A percentile compares a stretch with the other conserved stretches of the same genome.
These are phyloP conservation scores for Aphanomyces cochlioides DNA, from an alignment of 352 stramenopile species.

Conservation along the genomic window DNA sequence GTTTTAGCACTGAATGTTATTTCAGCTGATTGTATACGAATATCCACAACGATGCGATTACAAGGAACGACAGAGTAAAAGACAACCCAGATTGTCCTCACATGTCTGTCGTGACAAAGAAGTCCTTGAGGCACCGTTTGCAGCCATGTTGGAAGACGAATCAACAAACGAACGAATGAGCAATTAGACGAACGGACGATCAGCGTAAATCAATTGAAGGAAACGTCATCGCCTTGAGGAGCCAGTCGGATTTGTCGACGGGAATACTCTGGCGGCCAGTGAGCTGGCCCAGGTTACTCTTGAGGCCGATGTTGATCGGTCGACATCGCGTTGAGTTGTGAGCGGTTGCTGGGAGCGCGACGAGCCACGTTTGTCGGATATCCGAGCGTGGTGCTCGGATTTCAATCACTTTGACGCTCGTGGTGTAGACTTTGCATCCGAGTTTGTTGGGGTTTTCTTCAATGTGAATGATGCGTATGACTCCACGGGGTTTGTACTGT, in stretches of 20 bases:
- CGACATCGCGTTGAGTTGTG: constrained; percentile 57
- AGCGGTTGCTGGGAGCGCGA: constrained; percentile 55
- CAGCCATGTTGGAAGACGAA: not conserved
- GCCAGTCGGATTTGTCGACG: constrained; percentile 58
- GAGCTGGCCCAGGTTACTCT: not conserved
- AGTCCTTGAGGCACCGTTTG: constrained; percentile 47
- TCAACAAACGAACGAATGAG: too few relatives aligned
- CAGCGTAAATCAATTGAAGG: too few relatives aligned
- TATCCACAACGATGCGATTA: too few relatives aligned
- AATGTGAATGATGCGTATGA: constrained; percentile 66
- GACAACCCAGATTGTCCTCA: constrained; percentile 47
- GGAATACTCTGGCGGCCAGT: constrained; percentile 33
- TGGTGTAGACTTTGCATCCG: constrained; percentile 66
- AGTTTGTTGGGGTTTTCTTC: constrained; percentile 52
- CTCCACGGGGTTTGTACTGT: constrained; percentile 53
- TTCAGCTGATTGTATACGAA: too few relatives aligned
- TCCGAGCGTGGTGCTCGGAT: constrained; percentile 60
- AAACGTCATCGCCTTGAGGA: too few relatives aligned
- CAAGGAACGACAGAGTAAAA: constrained; percentile 42
- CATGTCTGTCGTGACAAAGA: constrained; percentile 49
- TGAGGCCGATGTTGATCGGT: constrained; percentile 1
- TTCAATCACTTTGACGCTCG: constrained; percentile 60
- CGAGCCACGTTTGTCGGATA: constrained; percentile 65
- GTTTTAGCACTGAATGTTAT: too few relatives aligned
- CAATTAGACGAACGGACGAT: too few relatives aligned